Evolutionary conservation across 2,329 filamentous ascomycete genomes (phyloP).

Genomic region (Madurella fahalii): DNA sequence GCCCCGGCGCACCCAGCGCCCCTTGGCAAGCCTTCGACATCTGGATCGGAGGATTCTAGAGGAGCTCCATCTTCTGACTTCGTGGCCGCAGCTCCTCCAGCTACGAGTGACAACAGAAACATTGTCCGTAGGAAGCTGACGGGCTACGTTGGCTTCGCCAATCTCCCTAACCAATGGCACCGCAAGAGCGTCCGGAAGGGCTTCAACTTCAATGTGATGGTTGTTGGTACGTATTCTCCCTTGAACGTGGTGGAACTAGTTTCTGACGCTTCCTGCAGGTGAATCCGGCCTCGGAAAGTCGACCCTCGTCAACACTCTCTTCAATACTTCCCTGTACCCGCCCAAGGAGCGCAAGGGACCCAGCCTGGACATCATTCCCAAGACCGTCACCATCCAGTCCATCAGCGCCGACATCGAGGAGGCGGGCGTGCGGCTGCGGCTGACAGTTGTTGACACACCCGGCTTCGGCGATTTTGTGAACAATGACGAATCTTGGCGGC

Average conservation of each 20-base stretch:
- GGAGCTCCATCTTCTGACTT: conserved; percentile 40
- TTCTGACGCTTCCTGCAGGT: conserved; percentile 52
- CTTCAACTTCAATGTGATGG: conserved; percentile 99
- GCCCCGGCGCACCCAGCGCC: conserved; percentile 39
- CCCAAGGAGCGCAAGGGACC: conserved; percentile 98
- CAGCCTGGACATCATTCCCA: conserved; percentile 96
- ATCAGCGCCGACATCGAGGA: conserved; percentile 98
- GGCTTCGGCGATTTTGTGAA: conserved; percentile 99
- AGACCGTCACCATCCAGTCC: conserved; percentile 92
- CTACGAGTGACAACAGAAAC: conserved; percentile 74
- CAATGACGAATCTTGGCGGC: conserved; percentile 99
- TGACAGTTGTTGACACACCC: conserved; percentile 96
- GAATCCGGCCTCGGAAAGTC: conserved; percentile 99
- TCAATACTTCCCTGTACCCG: conserved; percentile 98
- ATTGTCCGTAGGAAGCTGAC: conserved; percentile 98
- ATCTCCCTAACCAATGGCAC: conserved; percentile 99
- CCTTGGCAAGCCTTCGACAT: conserved; percentile 36
- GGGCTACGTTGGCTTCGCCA: conserved; percentile 97
- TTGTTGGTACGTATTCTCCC: conserved; percentile 71
- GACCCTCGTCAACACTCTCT: conserved; percentile 96
- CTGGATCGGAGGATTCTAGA: conserved; percentile 30
- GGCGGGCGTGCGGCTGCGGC: conserved; percentile 89
- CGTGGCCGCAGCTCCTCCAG: conserved; percentile 36
- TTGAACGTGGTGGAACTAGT: conserved; percentile 1
- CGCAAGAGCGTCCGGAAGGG: conserved; percentile 99